phyloP scores from a whole-genome alignment of 2,329 filamentous ascomycete genomes.

The Pestalotiopsis sp. region DNA sequence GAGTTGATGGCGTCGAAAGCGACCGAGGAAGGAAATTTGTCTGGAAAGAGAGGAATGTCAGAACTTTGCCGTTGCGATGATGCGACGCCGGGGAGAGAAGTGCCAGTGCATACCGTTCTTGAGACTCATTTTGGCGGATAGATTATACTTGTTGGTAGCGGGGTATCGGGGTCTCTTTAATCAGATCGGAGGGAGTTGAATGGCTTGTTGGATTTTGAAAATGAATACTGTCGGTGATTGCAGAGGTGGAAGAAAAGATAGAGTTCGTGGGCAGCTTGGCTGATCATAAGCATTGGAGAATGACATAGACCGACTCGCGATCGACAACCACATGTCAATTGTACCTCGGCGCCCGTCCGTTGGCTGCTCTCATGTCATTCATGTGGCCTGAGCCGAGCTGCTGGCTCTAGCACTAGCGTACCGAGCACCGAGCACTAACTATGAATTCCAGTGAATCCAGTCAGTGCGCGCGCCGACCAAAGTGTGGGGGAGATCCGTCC shows the following conservation, averaged over 20 bases:
- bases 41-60: conserved; percentile 41
- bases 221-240: not conserved
- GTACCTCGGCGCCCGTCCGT: conserved; percentile 32
- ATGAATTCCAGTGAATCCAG: not conserved
- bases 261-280: not conserved
- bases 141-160: not conserved
- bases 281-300: conserved; percentile 1
- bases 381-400: conserved; percentile 17
- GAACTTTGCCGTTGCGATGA: not conserved
- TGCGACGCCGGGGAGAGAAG: not conserved
- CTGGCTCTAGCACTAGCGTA: not conserved
- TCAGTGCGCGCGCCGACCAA: not conserved
- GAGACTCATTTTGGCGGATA: conserved; percentile 64
- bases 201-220: not conserved
- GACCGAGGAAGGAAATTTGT: conserved; percentile 84
- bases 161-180: not conserved
- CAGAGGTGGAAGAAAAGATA: not conserved
- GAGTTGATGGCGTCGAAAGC: conserved; percentile 88
- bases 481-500: not conserved
- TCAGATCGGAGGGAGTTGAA: not conserved
- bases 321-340: conserved; percentile 30
- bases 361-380: conserved; percentile 16
- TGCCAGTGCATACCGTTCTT: conserved; percentile 62
- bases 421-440: not conserved
- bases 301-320: conserved; percentile 11